phyloP scores from a whole-genome alignment of 306 rosid genomes.

The Datisca glomerata region DNA sequence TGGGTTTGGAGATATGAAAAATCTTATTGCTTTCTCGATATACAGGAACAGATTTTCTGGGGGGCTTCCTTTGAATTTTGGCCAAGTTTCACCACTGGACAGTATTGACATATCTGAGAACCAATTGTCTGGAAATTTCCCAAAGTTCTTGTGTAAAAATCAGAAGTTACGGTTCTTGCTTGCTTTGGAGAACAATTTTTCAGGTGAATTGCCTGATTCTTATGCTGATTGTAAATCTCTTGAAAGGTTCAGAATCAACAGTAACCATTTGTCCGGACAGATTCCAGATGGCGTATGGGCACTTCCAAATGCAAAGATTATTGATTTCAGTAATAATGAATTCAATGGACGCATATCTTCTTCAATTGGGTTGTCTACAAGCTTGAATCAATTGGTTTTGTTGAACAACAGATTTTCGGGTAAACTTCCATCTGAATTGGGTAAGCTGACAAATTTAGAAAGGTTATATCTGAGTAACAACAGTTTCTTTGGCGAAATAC shows the following conservation, averaged over 20 bases:
- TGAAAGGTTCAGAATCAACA: conserved; percentile 56
- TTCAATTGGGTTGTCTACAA: conserved; percentile 44
- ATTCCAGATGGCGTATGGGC: conserved; percentile 67
- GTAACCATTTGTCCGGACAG: conserved; percentile 53
- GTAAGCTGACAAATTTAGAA: conserved; percentile 57
- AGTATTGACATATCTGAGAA: conserved; percentile 96
- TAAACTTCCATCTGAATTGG: conserved; percentile 59
- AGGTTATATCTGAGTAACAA: conserved; percentile 60
- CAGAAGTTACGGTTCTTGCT: conserved; percentile 52
- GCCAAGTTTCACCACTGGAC: conserved; percentile 48
- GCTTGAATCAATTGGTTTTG: conserved; percentile 53
- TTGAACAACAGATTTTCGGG: conserved; percentile 64
- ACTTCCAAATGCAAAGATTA: conserved; percentile 53
- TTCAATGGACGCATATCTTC: conserved; percentile 52
- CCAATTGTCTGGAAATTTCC: conserved; percentile 75
- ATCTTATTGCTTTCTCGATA: conserved; percentile 51
- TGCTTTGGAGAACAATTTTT: conserved; percentile 68
- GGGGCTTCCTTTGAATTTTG: conserved; percentile 48
- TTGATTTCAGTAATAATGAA: conserved; percentile 69
- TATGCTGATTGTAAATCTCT: conserved; percentile 62
- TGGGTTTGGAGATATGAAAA: conserved; percentile 78
- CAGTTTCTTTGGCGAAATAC: conserved; percentile 57
- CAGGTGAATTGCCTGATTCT: conserved; percentile 61
- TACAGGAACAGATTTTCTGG: conserved; percentile 70
- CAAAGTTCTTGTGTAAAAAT: conserved; percentile 66